These are phyloP conservation scores for Calycina herbarum DNA, from an alignment of 2,329 filamentous ascomycete genomes.

Conservation along the genomic window DNA sequence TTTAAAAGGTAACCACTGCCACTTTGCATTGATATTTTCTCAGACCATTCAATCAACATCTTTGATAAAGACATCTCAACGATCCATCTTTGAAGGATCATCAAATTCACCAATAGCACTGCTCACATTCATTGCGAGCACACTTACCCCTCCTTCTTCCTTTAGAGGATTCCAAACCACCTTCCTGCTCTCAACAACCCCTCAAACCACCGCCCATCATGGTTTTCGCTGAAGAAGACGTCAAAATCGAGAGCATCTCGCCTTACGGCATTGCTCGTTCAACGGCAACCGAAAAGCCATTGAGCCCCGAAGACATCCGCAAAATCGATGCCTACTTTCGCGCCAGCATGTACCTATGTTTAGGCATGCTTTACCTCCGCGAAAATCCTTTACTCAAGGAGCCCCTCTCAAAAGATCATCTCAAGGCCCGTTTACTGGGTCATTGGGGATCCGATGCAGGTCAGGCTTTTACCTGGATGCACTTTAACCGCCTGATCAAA, in stretches of 20 bases:
- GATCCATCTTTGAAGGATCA: neutral
- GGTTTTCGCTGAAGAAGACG: slow-evolving; percentile 28
- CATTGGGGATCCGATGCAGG: slow-evolving; percentile 82
- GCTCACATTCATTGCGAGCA: neutral
- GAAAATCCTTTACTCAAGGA: slow-evolving; percentile 72
- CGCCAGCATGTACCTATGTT: slow-evolving; percentile 70
- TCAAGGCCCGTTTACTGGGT: slow-evolving; percentile 73
- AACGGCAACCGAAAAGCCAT: slow-evolving; percentile 60
- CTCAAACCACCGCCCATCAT: slow-evolving; percentile 15
- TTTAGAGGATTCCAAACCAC: neutral
- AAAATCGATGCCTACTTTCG: slow-evolving; percentile 73
- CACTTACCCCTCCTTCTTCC: neutral
- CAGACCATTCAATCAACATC: too few species aligned
- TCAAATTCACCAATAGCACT: slow-evolving; percentile 4
- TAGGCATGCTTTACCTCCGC: slow-evolving; percentile 79
- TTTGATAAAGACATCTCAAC: neutral
- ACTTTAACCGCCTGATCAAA: slow-evolving; percentile 80
- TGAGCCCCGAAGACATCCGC: slow-evolving; percentile 64
- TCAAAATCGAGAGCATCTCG: slow-evolving; percentile 56
- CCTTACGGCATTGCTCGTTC: slow-evolving; percentile 66
- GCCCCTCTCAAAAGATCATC: slow-evolving; percentile 63
- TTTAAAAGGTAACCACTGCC: slow-evolving; percentile 14
- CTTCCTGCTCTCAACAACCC: neutral
- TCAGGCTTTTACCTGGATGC: slow-evolving; percentile 78
- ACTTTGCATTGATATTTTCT: neutral